Percentiles rank a stretch among this genome's conserved stretches.
Evolutionary conservation across 192 early-diverging fungal species (phyloP).

Genomic region (Coemansia sp.): DNA sequence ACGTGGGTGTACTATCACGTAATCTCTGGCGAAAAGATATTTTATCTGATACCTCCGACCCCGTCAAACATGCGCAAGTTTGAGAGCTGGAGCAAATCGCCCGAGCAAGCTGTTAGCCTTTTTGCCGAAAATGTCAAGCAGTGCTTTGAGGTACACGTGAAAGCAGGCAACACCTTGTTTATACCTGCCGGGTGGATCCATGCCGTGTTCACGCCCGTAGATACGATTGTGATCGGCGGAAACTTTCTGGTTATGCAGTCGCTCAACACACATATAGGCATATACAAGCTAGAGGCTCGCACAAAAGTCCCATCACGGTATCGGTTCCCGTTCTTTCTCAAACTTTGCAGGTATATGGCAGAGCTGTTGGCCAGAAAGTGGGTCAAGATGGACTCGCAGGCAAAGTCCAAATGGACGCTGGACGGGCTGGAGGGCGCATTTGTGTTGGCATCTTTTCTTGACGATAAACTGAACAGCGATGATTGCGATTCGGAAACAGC

Average conservation of each 20-base stretch:
- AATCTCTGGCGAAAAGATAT: slow-evolving; percentile 78
- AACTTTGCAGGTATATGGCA: slow-evolving; percentile 81
- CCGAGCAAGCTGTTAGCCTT: slow-evolving; percentile 67
- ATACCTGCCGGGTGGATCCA: slow-evolving; percentile 98
- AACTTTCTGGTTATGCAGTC: slow-evolving; percentile 81
- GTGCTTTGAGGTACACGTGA: slow-evolving; percentile 73
- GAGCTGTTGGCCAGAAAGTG: slow-evolving; percentile 59
- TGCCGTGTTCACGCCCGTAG: slow-evolving; percentile 83
- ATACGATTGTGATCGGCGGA: slow-evolving; percentile 89
- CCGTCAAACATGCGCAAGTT: slow-evolving; percentile 82
- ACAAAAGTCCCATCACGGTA: slow-evolving; percentile 80
- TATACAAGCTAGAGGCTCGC: slow-evolving; percentile 73
- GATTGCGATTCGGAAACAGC: slow-evolving; percentile 26
- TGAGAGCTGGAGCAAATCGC: slow-evolving; percentile 84
- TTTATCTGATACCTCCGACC: slow-evolving; percentile 88
- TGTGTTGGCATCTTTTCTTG: slow-evolving; percentile 54
- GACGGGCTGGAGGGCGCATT: slow-evolving; percentile 61
- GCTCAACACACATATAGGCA: slow-evolving; percentile 71
- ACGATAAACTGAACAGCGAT: slow-evolving; percentile 20
- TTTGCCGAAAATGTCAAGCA: slow-evolving; percentile 81
- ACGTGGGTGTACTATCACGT: slow-evolving; percentile 91
- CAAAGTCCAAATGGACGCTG: slow-evolving; percentile 28
- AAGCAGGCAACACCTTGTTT: slow-evolving; percentile 85
- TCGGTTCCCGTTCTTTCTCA: slow-evolving; percentile 82
- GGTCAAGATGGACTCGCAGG: slow-evolving; percentile 37